Conservation (phyloP, 768 basidiomycete species). For the Leccinum obscurum region DNA sequence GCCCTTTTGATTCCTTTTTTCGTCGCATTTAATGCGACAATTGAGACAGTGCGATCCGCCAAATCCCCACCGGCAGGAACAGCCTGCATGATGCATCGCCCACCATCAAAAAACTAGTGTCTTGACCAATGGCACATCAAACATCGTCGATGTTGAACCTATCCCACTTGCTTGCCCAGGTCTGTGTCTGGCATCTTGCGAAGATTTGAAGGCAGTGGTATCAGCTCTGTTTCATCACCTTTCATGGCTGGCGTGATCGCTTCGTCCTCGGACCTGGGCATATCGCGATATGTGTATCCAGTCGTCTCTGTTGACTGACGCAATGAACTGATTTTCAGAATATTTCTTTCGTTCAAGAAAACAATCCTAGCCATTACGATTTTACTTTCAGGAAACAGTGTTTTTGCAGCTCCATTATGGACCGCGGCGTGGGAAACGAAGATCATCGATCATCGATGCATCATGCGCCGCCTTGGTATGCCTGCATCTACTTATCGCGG, state of each 20-base stretch:
- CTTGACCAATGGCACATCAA: not conserved
- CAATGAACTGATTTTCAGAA: not conserved
- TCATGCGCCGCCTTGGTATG: not conserved
- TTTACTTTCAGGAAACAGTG: too few relatives aligned
- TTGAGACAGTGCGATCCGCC: slow-evolving; percentile 56
- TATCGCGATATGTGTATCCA: not conserved
- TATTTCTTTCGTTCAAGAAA: not conserved
- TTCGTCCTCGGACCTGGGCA: too few relatives aligned
- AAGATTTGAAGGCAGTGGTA: too few relatives aligned
- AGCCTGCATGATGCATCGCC: slow-evolving; percentile 37
- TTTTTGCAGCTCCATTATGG: not conserved
- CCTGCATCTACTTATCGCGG: not conserved
- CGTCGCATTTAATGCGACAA: slow-evolving; percentile 15
- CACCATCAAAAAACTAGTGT: not conserved
- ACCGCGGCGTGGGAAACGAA: not conserved
- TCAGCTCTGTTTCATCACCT: too few relatives aligned
- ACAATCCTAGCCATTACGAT: not conserved
- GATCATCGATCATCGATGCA: not conserved
- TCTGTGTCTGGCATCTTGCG: too few relatives aligned
- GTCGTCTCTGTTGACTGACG: not conserved
- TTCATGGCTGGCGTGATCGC: too few relatives aligned
- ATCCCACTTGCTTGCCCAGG: too few relatives aligned
- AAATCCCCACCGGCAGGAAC: slow-evolving; percentile 79
- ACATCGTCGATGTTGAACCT: too few relatives aligned
- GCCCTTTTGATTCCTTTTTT: slow-evolving; percentile 21